Evolutionary conservation across 2,329 filamentous ascomycete genomes (phyloP), one percentile per base, ranked within the genome.

Genomic region (Hypomyces rosellus): DNA sequence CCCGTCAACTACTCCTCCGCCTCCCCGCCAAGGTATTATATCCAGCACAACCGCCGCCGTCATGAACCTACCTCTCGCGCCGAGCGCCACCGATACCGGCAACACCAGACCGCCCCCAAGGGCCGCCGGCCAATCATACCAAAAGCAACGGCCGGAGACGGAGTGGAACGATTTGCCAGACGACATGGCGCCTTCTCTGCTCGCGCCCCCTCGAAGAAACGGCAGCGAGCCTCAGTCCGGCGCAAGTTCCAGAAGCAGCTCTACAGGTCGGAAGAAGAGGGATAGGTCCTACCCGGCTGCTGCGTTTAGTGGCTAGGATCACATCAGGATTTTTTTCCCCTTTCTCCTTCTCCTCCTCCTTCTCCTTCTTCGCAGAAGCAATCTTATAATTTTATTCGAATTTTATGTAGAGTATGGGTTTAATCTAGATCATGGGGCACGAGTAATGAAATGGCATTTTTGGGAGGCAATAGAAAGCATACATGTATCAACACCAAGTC

Each of bases 141-240:
- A 84, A 63, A 83, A 79, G 52, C 65, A 71, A 57, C 72, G 81
- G 6, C 76, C 82, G 3, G 75, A 78, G 16, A 79, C 67, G 30
- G 82, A 85, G 61, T 85, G 82, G 82, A 85, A 85, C 65, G 82
- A 85, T 60, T 60, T 85, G 9, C 82, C 82, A 0, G 70, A 73
- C 9, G 81, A 85, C 46, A 82, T 84, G 78, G 64, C 76, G 11
- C 60, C 65, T 16, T 51, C 63, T 56, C 40, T 65, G 37, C 61
- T 62, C n/a, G 59, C 48, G 9, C 62, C 59, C 47, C 65, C 57
- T 4, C 58, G 59, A 40, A 65, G 51, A 47, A 58, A 48, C 34
- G 55, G 56, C 15, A 65, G 66, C 37, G 65, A 67, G 40, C 54
- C 63, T 2, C 62, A 55, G 0, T 76, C 74, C 3, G 65, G 65